These are phyloP conservation scores for Torulaspora globosa DNA, from an alignment of 1,139 yeast genomes.

Conservation along the genomic window DNA sequence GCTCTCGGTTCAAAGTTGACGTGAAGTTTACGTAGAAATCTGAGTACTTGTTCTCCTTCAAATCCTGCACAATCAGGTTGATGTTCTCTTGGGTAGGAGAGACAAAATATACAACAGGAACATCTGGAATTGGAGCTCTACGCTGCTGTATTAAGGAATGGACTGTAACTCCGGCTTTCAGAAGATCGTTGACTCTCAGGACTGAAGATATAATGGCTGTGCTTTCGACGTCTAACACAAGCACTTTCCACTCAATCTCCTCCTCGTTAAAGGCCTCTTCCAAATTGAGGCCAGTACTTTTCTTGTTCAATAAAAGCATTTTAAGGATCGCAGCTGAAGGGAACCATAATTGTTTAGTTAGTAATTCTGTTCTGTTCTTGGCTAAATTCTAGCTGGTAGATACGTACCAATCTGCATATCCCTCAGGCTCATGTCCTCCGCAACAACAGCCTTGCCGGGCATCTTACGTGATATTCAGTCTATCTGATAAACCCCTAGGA, in stretches of 20 bases:
- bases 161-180: conserved; percentile 85
- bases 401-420: conserved; percentile 22
- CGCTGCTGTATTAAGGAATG: conserved; percentile 68
- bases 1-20: conserved; percentile 66
- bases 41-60: conserved; percentile 70
- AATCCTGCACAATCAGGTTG: conserved; percentile 61
- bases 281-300: conserved; percentile 48
- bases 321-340: conserved; percentile 58
- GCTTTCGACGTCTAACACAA: conserved; percentile 75
- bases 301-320: conserved; percentile 76
- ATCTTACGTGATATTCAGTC: background rate
- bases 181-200: conserved; percentile 80
- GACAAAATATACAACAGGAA: conserved; percentile 88
- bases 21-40: conserved; percentile 82
- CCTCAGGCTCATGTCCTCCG: conserved; percentile 25
- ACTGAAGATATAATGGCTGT: conserved; percentile 86
- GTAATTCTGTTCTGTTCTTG: conserved; percentile 11
- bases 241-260: conserved; percentile 87
- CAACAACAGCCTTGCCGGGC: conserved; percentile 6
- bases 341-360: conserved; percentile 2
- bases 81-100: conserved; percentile 82
- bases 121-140: conserved; percentile 82
- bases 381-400: background rate
- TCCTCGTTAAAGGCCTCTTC: conserved; percentile 51
- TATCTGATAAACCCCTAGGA: background rate